A percentile compares a stretch with the other conserved stretches of the same genome.
phyloP scores from a whole-genome alignment of 345 rosid species.

The Streptanthus diversifolius region DNA sequence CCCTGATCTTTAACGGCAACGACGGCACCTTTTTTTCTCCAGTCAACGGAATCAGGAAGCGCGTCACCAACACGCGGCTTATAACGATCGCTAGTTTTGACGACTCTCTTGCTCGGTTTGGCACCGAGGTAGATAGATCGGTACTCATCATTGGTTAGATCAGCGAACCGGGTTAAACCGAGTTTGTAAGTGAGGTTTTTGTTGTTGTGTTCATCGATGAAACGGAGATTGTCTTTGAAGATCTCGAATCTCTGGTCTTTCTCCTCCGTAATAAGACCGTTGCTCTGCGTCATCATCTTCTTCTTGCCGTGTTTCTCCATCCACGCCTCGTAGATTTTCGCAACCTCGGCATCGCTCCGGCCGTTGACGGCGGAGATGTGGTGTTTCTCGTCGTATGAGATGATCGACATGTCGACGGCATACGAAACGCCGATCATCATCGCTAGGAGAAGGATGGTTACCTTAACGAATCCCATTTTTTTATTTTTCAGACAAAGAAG shows the following conservation, averaged over 20 bases:
- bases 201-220: slow-evolving; percentile 73
- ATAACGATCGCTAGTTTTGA: slow-evolving; percentile 50
- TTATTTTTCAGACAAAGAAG: background rate
- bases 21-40: slow-evolving; percentile 84
- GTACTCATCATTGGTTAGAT: slow-evolving; percentile 89
- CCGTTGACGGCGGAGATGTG: slow-evolving; percentile 23
- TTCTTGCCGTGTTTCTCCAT: slow-evolving; percentile 60
- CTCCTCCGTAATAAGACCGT: slow-evolving; percentile 42
- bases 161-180: slow-evolving; percentile 87
- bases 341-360: slow-evolving; percentile 70
- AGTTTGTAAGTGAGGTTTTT: slow-evolving; percentile 54
- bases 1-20: slow-evolving; percentile 80
- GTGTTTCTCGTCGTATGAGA: slow-evolving; percentile 61
- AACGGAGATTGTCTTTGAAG: slow-evolving; percentile 79
- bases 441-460: slow-evolving; percentile 39
- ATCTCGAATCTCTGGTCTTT: slow-evolving; percentile 53
- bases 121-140: slow-evolving; percentile 64
- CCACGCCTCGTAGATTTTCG: slow-evolving; percentile 68
- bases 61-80: slow-evolving; percentile 56
- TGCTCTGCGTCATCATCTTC: slow-evolving; percentile 38
- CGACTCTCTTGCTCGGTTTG: slow-evolving; percentile 36
- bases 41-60: slow-evolving; percentile 68
- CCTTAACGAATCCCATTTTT: slow-evolving; percentile 43
- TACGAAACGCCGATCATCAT: slow-evolving; percentile 48
- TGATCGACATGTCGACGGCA: slow-evolving; percentile 74